Evolutionary conservation across 495 filamentous ascomycete genomes (phyloP).

Genomic region (Penicillium verhagenii): DNA sequence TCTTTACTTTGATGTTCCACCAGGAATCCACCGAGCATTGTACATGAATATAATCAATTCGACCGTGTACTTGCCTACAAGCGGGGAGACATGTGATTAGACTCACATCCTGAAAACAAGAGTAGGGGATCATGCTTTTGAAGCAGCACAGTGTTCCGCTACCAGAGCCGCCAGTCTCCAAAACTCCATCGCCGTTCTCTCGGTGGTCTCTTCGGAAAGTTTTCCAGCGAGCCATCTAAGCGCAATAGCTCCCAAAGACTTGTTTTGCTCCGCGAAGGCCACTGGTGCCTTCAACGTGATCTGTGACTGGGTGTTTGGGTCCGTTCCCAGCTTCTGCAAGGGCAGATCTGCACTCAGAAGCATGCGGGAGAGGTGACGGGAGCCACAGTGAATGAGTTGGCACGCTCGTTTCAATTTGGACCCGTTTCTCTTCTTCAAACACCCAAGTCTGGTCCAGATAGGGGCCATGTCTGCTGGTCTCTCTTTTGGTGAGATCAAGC

Average conservation of each 20-base stretch:
- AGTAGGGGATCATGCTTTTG: background rate
- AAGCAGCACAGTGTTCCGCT: background rate
- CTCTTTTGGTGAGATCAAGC: background rate
- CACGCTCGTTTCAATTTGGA: background rate
- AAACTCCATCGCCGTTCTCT: background rate
- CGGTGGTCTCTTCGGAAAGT: background rate
- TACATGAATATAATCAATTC: background rate
- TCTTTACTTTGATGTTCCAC: background rate
- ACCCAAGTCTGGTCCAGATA: background rate
- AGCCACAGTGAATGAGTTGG: background rate
- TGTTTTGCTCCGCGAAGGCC: background rate
- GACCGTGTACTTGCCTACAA: background rate
- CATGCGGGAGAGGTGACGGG: background rate
- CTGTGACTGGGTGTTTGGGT: background rate
- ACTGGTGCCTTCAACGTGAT: background rate
- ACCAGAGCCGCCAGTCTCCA: background rate
- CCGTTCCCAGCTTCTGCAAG: background rate
- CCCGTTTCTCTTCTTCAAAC: background rate
- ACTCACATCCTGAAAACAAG: background rate
- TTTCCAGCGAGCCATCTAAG: background rate
- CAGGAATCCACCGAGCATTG: background rate
- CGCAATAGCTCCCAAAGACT: background rate
- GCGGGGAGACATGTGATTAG: background rate
- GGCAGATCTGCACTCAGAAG: background rate
- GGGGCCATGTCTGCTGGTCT: background rate